phyloP scores from a whole-genome alignment of 208 protist species.

The Trichomonas vaginalis region DNA sequence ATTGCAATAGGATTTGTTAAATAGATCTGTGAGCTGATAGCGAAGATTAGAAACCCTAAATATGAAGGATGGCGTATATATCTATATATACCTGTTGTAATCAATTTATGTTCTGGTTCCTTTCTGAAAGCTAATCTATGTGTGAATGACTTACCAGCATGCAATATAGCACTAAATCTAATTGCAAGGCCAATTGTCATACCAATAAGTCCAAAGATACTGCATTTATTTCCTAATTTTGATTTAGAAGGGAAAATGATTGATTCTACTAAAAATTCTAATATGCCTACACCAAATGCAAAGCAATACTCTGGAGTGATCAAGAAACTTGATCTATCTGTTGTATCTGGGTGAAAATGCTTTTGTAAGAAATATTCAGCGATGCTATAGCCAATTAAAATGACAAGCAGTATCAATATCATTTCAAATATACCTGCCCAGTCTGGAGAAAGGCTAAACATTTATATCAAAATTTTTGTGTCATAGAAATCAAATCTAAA shows the following conservation, averaged over 20 bases:
- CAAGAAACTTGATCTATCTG: neutral
- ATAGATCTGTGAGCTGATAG: slow-evolving; percentile 7
- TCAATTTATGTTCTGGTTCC: neutral
- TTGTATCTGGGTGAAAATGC: neutral
- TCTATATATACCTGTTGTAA: neutral
- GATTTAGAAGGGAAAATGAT: neutral
- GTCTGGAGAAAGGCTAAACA: too few species aligned
- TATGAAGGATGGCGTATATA: slow-evolving; percentile 22
- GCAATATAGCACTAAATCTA: neutral
- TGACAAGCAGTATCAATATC: neutral
- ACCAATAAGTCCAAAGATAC: neutral
- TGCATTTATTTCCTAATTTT: neutral
- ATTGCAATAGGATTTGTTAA: slow-evolving; percentile 18
- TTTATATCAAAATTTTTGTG: too few species aligned
- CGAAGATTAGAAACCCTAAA: slow-evolving; percentile 6
- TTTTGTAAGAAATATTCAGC: neutral
- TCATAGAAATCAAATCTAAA: too few species aligned
- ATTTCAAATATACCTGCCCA: too few species aligned
- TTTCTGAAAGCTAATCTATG: neutral
- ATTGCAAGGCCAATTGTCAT: neutral
- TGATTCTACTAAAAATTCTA: neutral
- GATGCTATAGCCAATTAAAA: neutral
- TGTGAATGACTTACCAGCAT: slow-evolving; percentile 1
- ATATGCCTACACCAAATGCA: neutral
- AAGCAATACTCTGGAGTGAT: neutral